Conservation (phyloP, 306 rosid genomes). For the Vigna nakashimae region DNA sequence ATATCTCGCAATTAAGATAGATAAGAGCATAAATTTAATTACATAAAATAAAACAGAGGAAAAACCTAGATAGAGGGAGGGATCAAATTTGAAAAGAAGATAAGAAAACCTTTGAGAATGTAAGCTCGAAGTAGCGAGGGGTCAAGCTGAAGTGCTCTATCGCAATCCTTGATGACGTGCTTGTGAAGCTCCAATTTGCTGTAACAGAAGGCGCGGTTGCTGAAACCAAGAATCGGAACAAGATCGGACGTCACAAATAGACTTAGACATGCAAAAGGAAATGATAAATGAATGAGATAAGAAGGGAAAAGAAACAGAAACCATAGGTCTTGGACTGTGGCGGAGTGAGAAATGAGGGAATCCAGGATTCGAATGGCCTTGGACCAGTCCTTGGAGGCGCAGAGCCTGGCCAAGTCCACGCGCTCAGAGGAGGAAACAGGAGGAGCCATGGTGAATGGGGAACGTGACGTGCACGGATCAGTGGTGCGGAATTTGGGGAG, state of each 20-base stretch:
- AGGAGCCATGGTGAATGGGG: constrained; percentile 56
- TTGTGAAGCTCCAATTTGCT: constrained; percentile 92
- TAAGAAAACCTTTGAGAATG: constrained; percentile 75
- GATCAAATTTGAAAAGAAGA: constrained; percentile 28
- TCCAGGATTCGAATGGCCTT: constrained; percentile 92
- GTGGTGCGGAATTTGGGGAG: neutral
- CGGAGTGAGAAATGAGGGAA: constrained; percentile 70
- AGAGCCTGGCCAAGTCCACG: constrained; percentile 76
- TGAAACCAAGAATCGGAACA: constrained; percentile 51
- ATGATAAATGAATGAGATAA: constrained; percentile 6
- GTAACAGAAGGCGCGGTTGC: constrained; percentile 94
- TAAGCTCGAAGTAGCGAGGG: constrained; percentile 79
- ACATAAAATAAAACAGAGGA: neutral
- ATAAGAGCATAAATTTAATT: neutral
- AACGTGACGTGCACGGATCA: constrained; percentile 50
- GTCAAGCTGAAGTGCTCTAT: constrained; percentile 84
- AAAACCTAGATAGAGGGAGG: neutral
- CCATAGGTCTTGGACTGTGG: constrained; percentile 86
- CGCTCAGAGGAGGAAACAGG: constrained; percentile 61
- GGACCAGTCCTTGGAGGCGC: constrained; percentile 90
- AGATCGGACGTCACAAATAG: constrained; percentile 29
- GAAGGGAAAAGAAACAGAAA: constrained; percentile 13
- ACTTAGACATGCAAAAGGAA: neutral
- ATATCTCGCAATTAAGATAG: neutral
- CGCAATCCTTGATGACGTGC: constrained; percentile 94